These are phyloP conservation scores for Pyrenochaeta sp. DNA, from an alignment of 2,329 filamentous ascomycete species.

Conservation along the genomic window DNA sequence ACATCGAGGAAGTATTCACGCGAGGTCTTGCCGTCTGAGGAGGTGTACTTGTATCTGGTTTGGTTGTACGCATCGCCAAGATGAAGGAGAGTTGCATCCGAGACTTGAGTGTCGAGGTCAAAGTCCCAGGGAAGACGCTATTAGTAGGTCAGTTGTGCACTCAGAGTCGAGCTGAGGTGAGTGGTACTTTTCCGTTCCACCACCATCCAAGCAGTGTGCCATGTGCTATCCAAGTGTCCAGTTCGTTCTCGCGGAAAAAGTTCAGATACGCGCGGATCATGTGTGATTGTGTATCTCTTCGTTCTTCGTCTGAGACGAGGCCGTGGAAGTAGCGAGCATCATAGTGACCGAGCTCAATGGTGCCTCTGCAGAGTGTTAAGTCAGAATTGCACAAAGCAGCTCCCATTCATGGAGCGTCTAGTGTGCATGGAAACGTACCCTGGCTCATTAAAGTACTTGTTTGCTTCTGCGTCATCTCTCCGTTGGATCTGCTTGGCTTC, in stretches of 20 bases:
- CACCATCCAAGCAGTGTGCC: slow-evolving; percentile 87
- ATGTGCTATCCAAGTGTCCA: slow-evolving; percentile 89
- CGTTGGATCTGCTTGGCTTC: slow-evolving; percentile 1
- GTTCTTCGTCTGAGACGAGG: slow-evolving; percentile 71
- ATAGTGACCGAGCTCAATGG: slow-evolving; percentile 73
- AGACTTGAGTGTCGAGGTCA: slow-evolving; percentile 84
- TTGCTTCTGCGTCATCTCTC: slow-evolving; percentile 19
- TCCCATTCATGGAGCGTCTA: not conserved
- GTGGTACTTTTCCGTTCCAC: slow-evolving; percentile 76
- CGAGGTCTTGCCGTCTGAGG: slow-evolving; percentile 47
- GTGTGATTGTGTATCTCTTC: slow-evolving; percentile 71
- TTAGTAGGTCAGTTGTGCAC: slow-evolving; percentile 42
- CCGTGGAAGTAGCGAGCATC: slow-evolving; percentile 74
- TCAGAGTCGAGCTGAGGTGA: not conserved
- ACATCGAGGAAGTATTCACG: slow-evolving; percentile 76
- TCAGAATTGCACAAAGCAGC: not conserved
- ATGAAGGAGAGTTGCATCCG: slow-evolving; percentile 70
- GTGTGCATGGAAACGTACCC: slow-evolving; percentile 36
- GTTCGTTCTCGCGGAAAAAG: slow-evolving; percentile 68
- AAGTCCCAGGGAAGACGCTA: slow-evolving; percentile 84
- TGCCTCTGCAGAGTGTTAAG: slow-evolving; percentile 38
- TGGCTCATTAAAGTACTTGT: slow-evolving; percentile 50
- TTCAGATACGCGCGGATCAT: slow-evolving; percentile 78
- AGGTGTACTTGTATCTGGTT: slow-evolving; percentile 63
- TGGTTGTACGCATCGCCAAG: slow-evolving; percentile 74